phyloP scores from a whole-genome alignment of 2,329 filamentous ascomycete species.

The Paraphoma chrysanthemicola region DNA sequence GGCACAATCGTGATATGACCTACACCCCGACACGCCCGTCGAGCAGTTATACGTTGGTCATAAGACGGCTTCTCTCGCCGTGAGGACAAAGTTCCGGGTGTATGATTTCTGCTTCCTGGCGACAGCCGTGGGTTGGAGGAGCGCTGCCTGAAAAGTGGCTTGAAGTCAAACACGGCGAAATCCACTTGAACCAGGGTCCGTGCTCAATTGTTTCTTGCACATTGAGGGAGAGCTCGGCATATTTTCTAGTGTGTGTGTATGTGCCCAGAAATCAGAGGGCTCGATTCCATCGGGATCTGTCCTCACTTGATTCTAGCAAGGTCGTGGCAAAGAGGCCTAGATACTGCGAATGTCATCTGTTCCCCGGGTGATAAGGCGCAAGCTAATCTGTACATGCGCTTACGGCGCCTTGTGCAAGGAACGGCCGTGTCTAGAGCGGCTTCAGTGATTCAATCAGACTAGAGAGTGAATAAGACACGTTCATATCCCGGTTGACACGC shows the following conservation, averaged over 20 bases:
- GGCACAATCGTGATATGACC: no score
- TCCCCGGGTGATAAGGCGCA: slow-evolving; percentile 1
- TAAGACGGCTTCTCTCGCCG: no score
- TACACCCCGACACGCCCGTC: no score
- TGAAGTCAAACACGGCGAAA: slow-evolving; percentile 1
- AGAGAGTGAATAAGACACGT: slow-evolving; percentile 1
- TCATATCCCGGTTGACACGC: neutral
- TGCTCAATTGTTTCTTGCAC: neutral
- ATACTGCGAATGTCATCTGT: neutral
- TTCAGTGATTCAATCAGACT: neutral
- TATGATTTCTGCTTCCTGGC: no score
- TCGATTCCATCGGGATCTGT: neutral
- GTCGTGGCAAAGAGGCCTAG: neutral
- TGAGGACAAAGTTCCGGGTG: no score
- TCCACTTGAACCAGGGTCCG: neutral
- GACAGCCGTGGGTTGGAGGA: no score
- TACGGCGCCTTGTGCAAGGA: neutral
- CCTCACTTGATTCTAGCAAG: neutral
- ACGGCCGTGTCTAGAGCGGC: neutral
- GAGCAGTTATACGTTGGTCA: no score
- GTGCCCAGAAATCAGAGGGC: neutral
- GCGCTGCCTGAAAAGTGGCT: neutral
- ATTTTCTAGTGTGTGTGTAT: neutral
- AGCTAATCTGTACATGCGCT: neutral
- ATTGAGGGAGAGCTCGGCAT: neutral